A percentile compares a stretch with the other conserved stretches of the same genome.
Evolutionary conservation across 257 asterid species (phyloP).

Genomic region (Plantago major): DNA sequence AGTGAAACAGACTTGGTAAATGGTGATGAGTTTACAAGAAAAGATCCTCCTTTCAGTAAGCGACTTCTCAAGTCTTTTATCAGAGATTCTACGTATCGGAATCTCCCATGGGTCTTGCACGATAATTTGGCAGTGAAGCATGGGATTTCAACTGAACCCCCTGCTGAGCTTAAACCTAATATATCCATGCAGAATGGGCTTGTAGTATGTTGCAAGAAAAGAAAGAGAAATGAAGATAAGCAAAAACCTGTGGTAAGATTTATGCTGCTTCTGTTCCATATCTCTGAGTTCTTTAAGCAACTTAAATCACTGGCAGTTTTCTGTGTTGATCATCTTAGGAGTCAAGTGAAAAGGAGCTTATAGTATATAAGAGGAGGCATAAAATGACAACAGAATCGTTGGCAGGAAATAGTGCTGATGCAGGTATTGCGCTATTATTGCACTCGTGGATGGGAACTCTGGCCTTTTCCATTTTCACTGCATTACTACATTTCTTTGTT

Average conservation of each 20-base stretch:
- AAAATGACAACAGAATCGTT: slow-evolving; percentile 22
- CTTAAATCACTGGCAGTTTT: slow-evolving; percentile 16
- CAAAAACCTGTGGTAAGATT: slow-evolving; percentile 43
- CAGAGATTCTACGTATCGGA: slow-evolving; percentile 82
- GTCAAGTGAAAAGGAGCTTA: slow-evolving; percentile 35
- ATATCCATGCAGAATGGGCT: slow-evolving; percentile 59
- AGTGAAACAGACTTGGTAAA: slow-evolving; percentile 48
- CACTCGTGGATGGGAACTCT: not conserved
- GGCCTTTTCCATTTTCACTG: slow-evolving; percentile 3
- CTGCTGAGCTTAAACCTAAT: slow-evolving; percentile 47
- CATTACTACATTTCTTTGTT: slow-evolving; percentile 1
- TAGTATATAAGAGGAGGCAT: slow-evolving; percentile 40
- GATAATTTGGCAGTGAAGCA: slow-evolving; percentile 70
- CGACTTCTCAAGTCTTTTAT: slow-evolving; percentile 75
- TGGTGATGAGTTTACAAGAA: slow-evolving; percentile 56
- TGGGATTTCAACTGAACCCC: slow-evolving; percentile 64
- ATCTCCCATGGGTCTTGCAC: slow-evolving; percentile 88
- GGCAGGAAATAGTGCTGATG: slow-evolving; percentile 24
- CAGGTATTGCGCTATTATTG: slow-evolving; percentile 25
- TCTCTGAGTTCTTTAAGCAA: slow-evolving; percentile 19
- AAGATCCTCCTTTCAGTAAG: slow-evolving; percentile 68
- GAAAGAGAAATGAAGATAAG: slow-evolving; percentile 61
- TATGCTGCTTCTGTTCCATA: no score
- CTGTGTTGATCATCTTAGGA: slow-evolving; percentile 33
- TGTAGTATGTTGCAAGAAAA: slow-evolving; percentile 60